phyloP scores from a whole-genome alignment of 495 filamentous ascomycete genomes.

The Durotheca rogersii region DNA sequence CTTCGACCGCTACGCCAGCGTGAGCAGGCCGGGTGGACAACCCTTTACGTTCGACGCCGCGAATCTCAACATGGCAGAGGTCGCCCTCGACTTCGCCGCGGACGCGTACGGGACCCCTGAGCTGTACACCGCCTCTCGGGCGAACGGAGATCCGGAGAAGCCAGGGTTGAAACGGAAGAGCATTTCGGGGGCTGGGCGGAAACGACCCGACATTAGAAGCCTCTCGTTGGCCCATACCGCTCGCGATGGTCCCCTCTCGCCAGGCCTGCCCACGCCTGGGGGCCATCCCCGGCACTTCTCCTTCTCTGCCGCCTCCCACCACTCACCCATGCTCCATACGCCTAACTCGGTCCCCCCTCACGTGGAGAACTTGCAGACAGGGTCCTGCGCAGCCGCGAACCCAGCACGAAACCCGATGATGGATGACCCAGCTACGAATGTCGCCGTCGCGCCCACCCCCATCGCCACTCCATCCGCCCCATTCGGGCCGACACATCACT shows the following conservation, averaged over 20 bases:
- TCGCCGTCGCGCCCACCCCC: constrained; percentile 10
- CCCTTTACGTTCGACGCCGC: constrained; percentile 53
- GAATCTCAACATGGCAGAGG: constrained; percentile 55
- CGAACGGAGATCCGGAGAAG: constrained; percentile 28
- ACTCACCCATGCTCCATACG: constrained; percentile 38
- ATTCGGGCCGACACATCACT: constrained; percentile 28
- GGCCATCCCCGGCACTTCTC: constrained; percentile 34
- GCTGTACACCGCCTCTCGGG: constrained; percentile 40
- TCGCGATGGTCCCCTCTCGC: constrained; percentile 15
- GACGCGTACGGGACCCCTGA: constrained; percentile 50
- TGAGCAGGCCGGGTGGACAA: constrained; percentile 42
- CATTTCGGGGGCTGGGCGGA: constrained; percentile 32
- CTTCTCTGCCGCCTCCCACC: constrained; percentile 36
- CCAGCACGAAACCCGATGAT: constrained; percentile 30
- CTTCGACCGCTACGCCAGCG: constrained; percentile 69
- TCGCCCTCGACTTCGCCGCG: constrained; percentile 48
- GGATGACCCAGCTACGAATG: constrained; percentile 16
- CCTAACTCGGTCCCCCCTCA: constrained; percentile 28
- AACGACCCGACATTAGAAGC: constrained; percentile 37
- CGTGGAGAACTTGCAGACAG: constrained; percentile 1
- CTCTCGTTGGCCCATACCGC: constrained; percentile 25
- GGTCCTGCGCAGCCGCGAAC: constrained; percentile 1
- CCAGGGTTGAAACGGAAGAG: constrained; percentile 48
- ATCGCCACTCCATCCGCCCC: constrained; percentile 16
- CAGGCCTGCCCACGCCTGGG: constrained; percentile 35